phyloP scores from a whole-genome alignment of 2,329 filamentous ascomycete genomes.

The Penicillium sp. region DNA sequence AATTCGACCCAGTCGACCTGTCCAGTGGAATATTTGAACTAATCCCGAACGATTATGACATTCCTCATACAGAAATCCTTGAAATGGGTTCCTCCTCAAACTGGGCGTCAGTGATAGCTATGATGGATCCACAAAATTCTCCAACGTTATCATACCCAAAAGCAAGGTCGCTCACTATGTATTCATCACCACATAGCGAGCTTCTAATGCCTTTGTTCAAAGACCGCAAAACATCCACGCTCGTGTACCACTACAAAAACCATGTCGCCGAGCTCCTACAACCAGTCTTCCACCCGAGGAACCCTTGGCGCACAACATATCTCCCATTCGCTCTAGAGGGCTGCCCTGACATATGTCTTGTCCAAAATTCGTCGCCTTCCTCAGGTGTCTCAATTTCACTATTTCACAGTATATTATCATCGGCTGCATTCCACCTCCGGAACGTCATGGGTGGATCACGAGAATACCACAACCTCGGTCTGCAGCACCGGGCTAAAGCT shows the following conservation, averaged over 20 bases:
- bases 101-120: not conserved
- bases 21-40: not conserved
- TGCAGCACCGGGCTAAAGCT: slow-evolving; percentile 8
- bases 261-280: slow-evolving; percentile 13
- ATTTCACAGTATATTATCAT: slow-evolving; percentile 12
- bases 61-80: not conserved
- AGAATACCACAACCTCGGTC: slow-evolving; percentile 3
- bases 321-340: slow-evolving; percentile 15
- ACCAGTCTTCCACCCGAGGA: slow-evolving; percentile 9
- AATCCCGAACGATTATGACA: not conserved
- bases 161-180: not conserved
- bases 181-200: not conserved
- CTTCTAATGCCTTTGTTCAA: slow-evolving; percentile 4
- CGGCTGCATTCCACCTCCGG: slow-evolving; percentile 13
- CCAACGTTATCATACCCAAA: not conserved
- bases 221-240: not conserved
- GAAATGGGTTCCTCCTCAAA: not conserved
- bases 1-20: no score
- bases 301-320: slow-evolving; percentile 14
- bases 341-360: slow-evolving; percentile 7
- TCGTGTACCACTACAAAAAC: slow-evolving; percentile 11
- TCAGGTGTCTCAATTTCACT: slow-evolving; percentile 8
- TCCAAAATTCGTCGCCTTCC: not conserved
- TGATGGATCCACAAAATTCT: not conserved
- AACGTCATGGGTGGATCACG: slow-evolving; percentile 4